These are phyloP conservation scores for Sporisorium reilianum DNA, from an alignment of 1,284 basidiomycete genomes.

Conservation along the genomic window DNA sequence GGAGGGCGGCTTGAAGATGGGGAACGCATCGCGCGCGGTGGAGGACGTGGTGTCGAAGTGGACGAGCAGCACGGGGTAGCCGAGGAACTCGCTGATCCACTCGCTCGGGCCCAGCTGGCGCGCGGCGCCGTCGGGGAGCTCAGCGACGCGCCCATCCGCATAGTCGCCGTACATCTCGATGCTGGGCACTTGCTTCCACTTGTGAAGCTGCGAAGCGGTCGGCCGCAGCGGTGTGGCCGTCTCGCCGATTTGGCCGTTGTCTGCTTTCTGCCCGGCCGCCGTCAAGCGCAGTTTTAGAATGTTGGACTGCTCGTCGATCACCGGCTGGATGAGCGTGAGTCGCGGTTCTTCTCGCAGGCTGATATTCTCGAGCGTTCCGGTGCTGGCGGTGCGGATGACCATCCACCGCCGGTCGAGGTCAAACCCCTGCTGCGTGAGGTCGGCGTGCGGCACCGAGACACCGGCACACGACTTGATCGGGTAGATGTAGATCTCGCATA, in stretches of 20 bases:
- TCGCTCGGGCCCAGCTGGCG: constrained; percentile 30
- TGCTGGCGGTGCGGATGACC: constrained; percentile 23
- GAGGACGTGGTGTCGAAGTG: constrained; percentile 53
- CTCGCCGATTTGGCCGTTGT: constrained; percentile 8
- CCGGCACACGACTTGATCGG: constrained; percentile 59
- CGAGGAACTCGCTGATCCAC: constrained; percentile 56
- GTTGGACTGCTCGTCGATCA: constrained; percentile 24
- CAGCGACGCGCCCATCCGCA: constrained; percentile 48
- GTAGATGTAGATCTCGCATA: constrained; percentile 52
- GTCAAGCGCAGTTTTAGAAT: constrained; percentile 31
- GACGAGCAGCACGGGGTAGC: constrained; percentile 51
- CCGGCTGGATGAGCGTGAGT: constrained; percentile 46
- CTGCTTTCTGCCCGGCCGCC: constrained; percentile 3
- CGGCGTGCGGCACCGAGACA: constrained; percentile 17
- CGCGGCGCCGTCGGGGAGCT: neutral
- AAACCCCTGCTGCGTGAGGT: constrained; percentile 46
- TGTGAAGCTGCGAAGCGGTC: neutral
- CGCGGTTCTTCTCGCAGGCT: constrained; percentile 48
- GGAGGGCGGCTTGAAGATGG: constrained; percentile 55
- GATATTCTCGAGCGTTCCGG: constrained; percentile 30
- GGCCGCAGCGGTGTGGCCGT: constrained; percentile 37
- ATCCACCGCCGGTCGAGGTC: constrained; percentile 60
- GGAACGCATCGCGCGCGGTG: constrained; percentile 36
- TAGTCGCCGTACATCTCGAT: constrained; percentile 57
- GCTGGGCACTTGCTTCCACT: constrained; percentile 26